Percentiles rank a stretch among this genome's conserved stretches.
Evolutionary conservation across 129 eudicot species (phyloP).

Genomic region (Mikania micrantha): DNA sequence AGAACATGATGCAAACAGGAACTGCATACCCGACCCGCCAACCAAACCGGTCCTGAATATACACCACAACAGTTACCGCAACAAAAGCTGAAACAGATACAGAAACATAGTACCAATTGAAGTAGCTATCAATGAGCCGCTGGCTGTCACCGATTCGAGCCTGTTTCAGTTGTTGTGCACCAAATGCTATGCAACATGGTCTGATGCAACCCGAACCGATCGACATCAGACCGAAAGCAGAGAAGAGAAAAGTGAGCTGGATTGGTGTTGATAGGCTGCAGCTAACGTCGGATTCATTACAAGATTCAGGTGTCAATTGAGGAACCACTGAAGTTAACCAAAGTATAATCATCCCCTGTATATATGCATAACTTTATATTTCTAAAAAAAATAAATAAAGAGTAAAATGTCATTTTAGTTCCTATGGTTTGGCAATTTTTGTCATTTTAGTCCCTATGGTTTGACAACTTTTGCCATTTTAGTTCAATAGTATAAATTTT

Average conservation of each 20-base stretch:
- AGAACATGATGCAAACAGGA: slow-evolving; percentile 39
- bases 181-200: slow-evolving; percentile 59
- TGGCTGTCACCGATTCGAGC: slow-evolving; percentile 28
- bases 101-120: slow-evolving; percentile 55
- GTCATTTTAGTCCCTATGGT: too few species aligned
- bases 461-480: too few species aligned
- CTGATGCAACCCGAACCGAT: slow-evolving; percentile 56
- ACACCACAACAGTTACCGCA: slow-evolving; percentile 40
- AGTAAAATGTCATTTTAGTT: too few species aligned
- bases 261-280: slow-evolving; percentile 31
- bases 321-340: slow-evolving; percentile 68
- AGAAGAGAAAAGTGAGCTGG: slow-evolving; percentile 35
- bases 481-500: too few species aligned
- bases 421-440: too few species aligned
- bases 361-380: too few species aligned
- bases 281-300: slow-evolving; percentile 9
- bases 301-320: slow-evolving; percentile 51
- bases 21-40: slow-evolving; percentile 55
- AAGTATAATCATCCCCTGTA: slow-evolving; percentile 51
- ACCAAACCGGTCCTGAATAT: slow-evolving; percentile 45
- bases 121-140: slow-evolving; percentile 39
- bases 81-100: slow-evolving; percentile 14
- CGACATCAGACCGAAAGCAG: slow-evolving; percentile 40
- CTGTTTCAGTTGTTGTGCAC: slow-evolving; percentile 46
- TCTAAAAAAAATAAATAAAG: too few species aligned